Conservation (phyloP, 306 rosid genomes). For the Elaeagnus macrophylla region DNA sequence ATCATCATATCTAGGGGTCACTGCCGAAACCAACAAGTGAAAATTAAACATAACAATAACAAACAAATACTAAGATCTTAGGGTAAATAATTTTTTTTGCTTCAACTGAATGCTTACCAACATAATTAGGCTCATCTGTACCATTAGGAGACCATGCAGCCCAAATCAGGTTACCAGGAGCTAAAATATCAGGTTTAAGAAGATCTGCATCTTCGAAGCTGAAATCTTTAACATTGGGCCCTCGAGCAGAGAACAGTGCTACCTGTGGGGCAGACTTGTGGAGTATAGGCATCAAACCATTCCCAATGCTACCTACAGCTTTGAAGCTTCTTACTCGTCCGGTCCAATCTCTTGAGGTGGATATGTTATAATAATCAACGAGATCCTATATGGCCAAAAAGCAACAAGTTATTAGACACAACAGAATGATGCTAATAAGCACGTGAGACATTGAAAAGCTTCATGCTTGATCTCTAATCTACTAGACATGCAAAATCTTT, state of each 20-base stretch:
- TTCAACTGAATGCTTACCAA: slow-evolving; percentile 42
- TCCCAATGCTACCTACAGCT: slow-evolving; percentile 75
- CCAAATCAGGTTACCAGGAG: slow-evolving; percentile 98
- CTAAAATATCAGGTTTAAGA: slow-evolving; percentile 96
- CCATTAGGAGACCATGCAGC: slow-evolving; percentile 99
- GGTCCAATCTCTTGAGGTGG: slow-evolving; percentile 96
- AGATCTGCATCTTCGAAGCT: slow-evolving; percentile 96
- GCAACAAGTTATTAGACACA: slow-evolving; percentile 14
- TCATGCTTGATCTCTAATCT: not conserved
- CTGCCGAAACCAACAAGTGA: no score
- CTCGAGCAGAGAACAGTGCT: slow-evolving; percentile 89
- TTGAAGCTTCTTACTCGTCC: slow-evolving; percentile 86
- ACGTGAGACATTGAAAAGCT: no score
- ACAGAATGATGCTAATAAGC: not conserved
- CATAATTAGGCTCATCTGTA: slow-evolving; percentile 87
- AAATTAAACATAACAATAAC: no score
- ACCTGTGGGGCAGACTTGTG: slow-evolving; percentile 98
- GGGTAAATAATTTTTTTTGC: slow-evolving; percentile 4
- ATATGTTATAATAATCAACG: slow-evolving; percentile 69
- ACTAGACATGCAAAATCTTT: not conserved
- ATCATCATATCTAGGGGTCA: no score
- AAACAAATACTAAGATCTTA: slow-evolving; percentile 12
- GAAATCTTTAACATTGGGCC: slow-evolving; percentile 90
- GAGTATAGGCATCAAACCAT: slow-evolving; percentile 83
- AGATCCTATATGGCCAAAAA: slow-evolving; percentile 57